Base-by-base conservation (phyloP, 2,329 filamentous ascomycete species). In the Lithohypha guttulata region DNA sequence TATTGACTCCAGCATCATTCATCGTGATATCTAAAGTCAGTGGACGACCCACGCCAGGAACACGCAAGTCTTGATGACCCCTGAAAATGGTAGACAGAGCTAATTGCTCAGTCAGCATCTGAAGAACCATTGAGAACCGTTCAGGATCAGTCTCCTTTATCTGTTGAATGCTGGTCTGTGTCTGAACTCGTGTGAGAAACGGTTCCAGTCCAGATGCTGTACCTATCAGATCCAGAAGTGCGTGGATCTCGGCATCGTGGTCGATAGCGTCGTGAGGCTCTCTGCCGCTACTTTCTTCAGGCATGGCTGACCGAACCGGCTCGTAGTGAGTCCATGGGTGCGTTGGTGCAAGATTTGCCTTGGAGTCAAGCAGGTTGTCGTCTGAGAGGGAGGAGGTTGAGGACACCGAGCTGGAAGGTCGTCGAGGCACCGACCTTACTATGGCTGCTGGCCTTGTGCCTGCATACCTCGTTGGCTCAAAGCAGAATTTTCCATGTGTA, bases 401-500 rank as follows among this genome's bases (percentile, higher is more conserved):
- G n/a, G 36, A 39, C 2, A 21, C 26, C 3, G 36, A 39, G 20
- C 19, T 22, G 9, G 29, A 32, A 20, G 39, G 10, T 34, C n/a
- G 17, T 40, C 42, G 28, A 31, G 41, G 33, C 41, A 21, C 8
- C 33, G 29, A 21, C 13, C 11, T 39, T 7, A 19, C 17, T 17
- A 17, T 15, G 6, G 36, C n/a, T n/a, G n/a, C n/a, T n/a, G n/a
- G n/a, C n/a, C n/a, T n/a, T n/a, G n/a, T n/a, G n/a, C n/a, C n/a
- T n/a, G 27, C 3, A 8, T 17, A n/a, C 27, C 15, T 39, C 11
- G 17, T 33, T 6, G 21, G 15, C n/a, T 39, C 27, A 31, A 65
- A 63, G 49, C 58, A 60, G 42, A 63, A 73, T 33, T 64, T 66
- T 6, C 69, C 69, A 21, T 61, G 55, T 31, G 58, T 42, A 27